A percentile compares a stretch with the other conserved stretches of the same genome.
phyloP scores from a whole-genome alignment of 2,329 filamentous ascomycete genomes.

The Fusarium avenaceum region DNA sequence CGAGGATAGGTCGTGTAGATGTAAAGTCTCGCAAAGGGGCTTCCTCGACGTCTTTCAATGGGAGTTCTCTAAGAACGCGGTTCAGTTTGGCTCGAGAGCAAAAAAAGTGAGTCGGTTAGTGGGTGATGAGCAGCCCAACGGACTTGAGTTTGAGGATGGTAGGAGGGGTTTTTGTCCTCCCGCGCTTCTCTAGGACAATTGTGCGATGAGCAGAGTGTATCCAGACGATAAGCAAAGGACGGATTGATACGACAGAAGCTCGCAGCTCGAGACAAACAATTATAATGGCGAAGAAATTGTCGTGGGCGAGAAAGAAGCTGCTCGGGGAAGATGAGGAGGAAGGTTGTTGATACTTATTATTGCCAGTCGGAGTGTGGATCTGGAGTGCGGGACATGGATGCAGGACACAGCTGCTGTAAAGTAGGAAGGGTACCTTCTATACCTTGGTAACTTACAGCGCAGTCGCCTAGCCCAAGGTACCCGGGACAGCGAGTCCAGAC shows the following conservation, averaged over 20 bases:
- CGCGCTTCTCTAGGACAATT: slow-evolving; percentile 7
- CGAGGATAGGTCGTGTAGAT: neutral
- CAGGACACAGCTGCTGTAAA: slow-evolving; percentile 4
- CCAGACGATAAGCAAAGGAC: neutral
- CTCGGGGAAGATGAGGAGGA: slow-evolving; percentile 46
- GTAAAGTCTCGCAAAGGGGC: neutral
- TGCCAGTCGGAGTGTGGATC: slow-evolving; percentile 49
- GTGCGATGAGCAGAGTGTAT: slow-evolving; percentile 8
- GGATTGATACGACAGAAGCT: slow-evolving; percentile 6
- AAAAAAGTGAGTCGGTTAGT: slow-evolving; percentile 29
- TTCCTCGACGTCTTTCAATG: slow-evolving; percentile 15
- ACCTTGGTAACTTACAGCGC: slow-evolving; percentile 23
- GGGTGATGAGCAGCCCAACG: slow-evolving; percentile 31
- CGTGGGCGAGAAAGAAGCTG: slow-evolving; percentile 41
- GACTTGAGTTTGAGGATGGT: slow-evolving; percentile 31
- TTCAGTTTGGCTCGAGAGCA: slow-evolving; percentile 23
- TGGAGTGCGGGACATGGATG: slow-evolving; percentile 41
- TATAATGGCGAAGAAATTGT: slow-evolving; percentile 33
- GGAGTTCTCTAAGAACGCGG: slow-evolving; percentile 4
- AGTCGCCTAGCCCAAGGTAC: slow-evolving; percentile 18
- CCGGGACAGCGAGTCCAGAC: slow-evolving; percentile 13
- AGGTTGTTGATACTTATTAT: slow-evolving; percentile 51
- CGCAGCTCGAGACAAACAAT: slow-evolving; percentile 15
- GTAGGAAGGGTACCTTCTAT: slow-evolving; percentile 11
- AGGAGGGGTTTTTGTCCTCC: slow-evolving; percentile 41